Evolutionary conservation across 495 filamentous ascomycete genomes (phyloP).

Genomic region (Rhypophila decipiens): DNA sequence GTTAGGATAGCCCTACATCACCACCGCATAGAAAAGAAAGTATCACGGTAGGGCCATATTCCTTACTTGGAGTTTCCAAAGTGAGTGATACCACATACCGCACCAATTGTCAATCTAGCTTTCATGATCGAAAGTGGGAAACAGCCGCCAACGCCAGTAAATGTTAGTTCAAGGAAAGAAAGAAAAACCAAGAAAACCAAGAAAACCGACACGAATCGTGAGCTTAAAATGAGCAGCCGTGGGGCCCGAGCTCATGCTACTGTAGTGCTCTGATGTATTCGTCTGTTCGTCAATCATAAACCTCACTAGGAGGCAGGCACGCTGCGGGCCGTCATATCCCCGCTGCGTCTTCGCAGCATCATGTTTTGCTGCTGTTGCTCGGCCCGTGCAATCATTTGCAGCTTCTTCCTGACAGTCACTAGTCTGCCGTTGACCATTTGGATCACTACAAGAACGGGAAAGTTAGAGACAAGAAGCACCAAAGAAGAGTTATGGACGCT

Average conservation of each 20-base stretch:
- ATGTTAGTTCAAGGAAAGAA: not conserved
- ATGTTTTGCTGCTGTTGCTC: slow-evolving; percentile 24
- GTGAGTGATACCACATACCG: not conserved
- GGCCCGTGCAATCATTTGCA: slow-evolving; percentile 37
- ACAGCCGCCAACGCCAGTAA: slow-evolving; percentile 6
- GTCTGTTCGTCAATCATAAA: slow-evolving; percentile 15
- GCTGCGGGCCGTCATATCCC: slow-evolving; percentile 38
- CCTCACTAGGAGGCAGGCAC: slow-evolving; percentile 30
- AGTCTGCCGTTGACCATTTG: slow-evolving; percentile 38
- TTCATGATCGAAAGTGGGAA: not conserved
- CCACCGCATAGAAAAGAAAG: not conserved
- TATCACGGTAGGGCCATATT: not conserved
- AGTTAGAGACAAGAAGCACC: slow-evolving; percentile 9
- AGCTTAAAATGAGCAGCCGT: slow-evolving; percentile 14
- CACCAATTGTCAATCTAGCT: not conserved
- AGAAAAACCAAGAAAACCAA: slow-evolving; percentile 1
- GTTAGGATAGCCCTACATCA: not conserved
- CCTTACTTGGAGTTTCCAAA: not conserved
- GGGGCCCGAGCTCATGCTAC: slow-evolving; percentile 13
- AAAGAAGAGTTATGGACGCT: not conserved
- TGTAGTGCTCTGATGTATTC: slow-evolving; percentile 11
- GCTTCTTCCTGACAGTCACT: slow-evolving; percentile 34
- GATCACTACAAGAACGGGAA: slow-evolving; percentile 28
- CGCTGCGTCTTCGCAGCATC: slow-evolving; percentile 36
- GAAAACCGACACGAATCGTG: not conserved